Evolutionary conservation across 768 basidiomycete species (phyloP).

Genomic region (Fomitopsis serialis): DNA sequence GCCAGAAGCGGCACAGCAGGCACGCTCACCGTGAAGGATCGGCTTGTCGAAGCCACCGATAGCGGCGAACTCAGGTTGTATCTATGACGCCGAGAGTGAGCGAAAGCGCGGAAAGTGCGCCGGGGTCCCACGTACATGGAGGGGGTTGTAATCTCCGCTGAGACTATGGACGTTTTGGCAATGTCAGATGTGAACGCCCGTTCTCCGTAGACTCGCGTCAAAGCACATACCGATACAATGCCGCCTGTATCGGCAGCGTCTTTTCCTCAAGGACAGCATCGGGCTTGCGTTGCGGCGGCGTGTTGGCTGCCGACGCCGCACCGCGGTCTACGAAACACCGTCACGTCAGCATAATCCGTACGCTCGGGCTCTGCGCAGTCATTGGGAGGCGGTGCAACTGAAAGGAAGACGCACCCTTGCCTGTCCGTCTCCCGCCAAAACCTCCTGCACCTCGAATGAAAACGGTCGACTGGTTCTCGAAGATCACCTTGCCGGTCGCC

Average conservation of each 20-base stretch:
- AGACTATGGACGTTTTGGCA: constrained; percentile 42
- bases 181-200: neutral
- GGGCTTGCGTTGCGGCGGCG: constrained; percentile 74
- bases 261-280: constrained; percentile 88
- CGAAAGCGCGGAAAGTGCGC: neutral
- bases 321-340: constrained; percentile 68
- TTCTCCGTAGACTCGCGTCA: neutral
- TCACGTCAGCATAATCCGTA: neutral
- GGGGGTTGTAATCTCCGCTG: constrained; percentile 88
- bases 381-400: neutral
- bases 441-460: constrained; percentile 95
- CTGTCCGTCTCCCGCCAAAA: constrained; percentile 86
- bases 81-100: constrained; percentile 37
- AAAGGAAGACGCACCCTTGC: constrained; percentile 52
- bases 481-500: constrained; percentile 69
- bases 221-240: constrained; percentile 77
- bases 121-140: constrained; percentile 55
- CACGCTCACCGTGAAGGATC: constrained; percentile 58
- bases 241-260: constrained; percentile 78
- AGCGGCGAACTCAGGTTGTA: constrained; percentile 89
- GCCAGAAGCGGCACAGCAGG: neutral
- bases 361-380: neutral
- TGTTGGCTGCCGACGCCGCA: constrained; percentile 76
- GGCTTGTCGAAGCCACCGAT: constrained; percentile 94
- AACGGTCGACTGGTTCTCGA: constrained; percentile 89